Conservation (phyloP, 2,329 filamentous ascomycete species). For the Nemania diffusa region DNA sequence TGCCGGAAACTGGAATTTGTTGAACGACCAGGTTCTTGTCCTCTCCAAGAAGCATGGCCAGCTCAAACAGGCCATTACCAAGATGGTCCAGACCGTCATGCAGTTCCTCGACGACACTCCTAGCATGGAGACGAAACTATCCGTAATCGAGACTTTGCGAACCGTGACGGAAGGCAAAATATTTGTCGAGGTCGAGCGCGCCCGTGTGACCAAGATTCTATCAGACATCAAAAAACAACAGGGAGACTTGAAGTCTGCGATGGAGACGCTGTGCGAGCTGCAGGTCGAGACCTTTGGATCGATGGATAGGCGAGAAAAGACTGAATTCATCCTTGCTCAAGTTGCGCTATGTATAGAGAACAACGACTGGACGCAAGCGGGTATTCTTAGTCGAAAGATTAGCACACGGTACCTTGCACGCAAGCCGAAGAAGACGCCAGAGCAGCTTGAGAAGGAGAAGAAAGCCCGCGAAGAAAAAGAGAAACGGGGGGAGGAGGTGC, state of each 20-base stretch:
- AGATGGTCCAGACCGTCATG: constrained; percentile 99
- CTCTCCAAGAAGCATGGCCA: constrained; percentile 99
- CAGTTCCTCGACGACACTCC: constrained; percentile 88
- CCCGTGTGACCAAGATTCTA: constrained; percentile 91
- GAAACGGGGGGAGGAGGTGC: constrained; percentile 80
- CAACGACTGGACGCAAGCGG: constrained; percentile 94
- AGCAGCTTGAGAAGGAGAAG: constrained; percentile 89
- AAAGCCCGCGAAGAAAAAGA: constrained; percentile 89
- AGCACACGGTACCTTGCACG: constrained; percentile 91
- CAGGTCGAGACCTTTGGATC: constrained; percentile 99
- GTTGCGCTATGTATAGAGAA: constrained; percentile 94
- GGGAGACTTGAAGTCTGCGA: constrained; percentile 88
- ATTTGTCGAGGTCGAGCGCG: constrained; percentile 98
- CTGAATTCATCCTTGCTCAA: constrained; percentile 96
- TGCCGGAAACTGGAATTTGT: constrained; percentile 88
- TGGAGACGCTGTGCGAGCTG: constrained; percentile 94
- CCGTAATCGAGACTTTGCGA: constrained; percentile 91
- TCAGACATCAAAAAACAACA: constrained; percentile 98
- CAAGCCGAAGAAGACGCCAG: constrained; percentile 88
- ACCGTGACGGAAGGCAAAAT: constrained; percentile 99
- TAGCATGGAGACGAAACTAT: constrained; percentile 85
- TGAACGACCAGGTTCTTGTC: constrained; percentile 96
- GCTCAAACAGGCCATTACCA: constrained; percentile 98
- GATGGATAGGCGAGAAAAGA: constrained; percentile 97
- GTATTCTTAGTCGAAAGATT: constrained; percentile 95